Conservation (phyloP, 441 rosid species). For the Adansonia gregorii region DNA sequence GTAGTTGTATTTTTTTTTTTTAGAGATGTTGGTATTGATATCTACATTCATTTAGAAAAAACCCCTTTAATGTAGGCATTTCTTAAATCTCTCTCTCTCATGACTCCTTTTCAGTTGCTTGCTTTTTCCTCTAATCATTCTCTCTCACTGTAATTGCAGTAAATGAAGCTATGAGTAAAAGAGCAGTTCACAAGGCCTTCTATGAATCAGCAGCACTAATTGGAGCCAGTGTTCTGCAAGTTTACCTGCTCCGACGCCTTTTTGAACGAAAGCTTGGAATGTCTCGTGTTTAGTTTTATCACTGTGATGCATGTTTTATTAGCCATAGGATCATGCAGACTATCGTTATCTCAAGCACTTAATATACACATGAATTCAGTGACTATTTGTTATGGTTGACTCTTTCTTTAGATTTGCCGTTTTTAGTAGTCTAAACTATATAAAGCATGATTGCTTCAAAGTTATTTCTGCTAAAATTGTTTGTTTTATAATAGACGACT, state of each 20-base stretch:
- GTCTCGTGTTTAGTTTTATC: conserved; percentile 54
- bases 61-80: neutral
- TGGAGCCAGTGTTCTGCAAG: conserved; percentile 62
- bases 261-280: conserved; percentile 73
- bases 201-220: conserved; percentile 65
- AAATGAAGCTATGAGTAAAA: conserved; percentile 60
- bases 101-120: neutral
- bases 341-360: conserved; percentile 22
- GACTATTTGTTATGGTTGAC: neutral
- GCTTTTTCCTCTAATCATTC: neutral
- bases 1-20: neutral
- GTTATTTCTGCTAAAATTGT: neutral
- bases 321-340: conserved; percentile 20
- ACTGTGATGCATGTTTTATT: neutral
- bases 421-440: neutral
- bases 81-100: neutral
- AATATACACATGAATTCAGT: conserved; percentile 12
- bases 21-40: neutral
- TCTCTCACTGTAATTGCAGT: conserved; percentile 48
- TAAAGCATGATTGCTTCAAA: conserved; percentile 5
- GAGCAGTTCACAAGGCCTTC: conserved; percentile 69
- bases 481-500: neutral
- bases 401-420: conserved; percentile 1
- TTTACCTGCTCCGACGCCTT: conserved; percentile 64
- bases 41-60: neutral